Conservation (phyloP, 345 rosid species). For the Acer saccharum region DNA sequence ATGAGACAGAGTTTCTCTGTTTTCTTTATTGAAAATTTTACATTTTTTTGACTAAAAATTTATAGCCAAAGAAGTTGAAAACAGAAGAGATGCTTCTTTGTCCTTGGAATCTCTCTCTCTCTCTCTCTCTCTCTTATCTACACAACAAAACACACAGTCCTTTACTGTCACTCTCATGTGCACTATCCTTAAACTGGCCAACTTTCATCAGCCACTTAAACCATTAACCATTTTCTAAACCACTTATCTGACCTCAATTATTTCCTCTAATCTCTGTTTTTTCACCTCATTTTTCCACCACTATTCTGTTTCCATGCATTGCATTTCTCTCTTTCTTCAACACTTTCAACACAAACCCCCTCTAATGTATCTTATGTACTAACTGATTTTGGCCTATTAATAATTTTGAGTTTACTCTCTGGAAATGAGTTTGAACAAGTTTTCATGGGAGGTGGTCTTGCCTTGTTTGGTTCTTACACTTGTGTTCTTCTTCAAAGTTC, state of each 20-base stretch:
- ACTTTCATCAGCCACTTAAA: slow-evolving; percentile 28
- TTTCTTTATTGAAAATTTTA: background rate
- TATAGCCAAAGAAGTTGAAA: background rate
- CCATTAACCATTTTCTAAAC: slow-evolving; percentile 23
- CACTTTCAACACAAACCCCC: slow-evolving; percentile 7
- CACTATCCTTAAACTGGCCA: slow-evolving; percentile 32
- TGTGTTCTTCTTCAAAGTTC: slow-evolving; percentile 33
- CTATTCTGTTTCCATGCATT: slow-evolving; percentile 14
- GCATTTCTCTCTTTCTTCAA: slow-evolving; percentile 3
- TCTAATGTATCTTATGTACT: slow-evolving; percentile 13
- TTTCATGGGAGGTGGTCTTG: slow-evolving; percentile 35
- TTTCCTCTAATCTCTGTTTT: slow-evolving; percentile 10
- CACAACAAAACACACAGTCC: slow-evolving; percentile 19
- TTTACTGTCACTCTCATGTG: slow-evolving; percentile 42
- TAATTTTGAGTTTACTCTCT: background rate
- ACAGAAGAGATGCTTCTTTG: slow-evolving; percentile 7
- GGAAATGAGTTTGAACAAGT: slow-evolving; percentile 48
- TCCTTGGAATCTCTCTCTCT: background rate
- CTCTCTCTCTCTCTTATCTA: slow-evolving; percentile 39
- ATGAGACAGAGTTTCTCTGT: background rate
- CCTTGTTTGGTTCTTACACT: slow-evolving; percentile 41
- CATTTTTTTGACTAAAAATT: background rate
- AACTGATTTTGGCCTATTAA: slow-evolving; percentile 12
- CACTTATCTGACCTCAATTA: slow-evolving; percentile 17
- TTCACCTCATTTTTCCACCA: slow-evolving; percentile 11